Evolutionary conservation across 148 eudicot species (phyloP), one percentile per base, ranked within the genome.

Genomic region (Limonium bicolor): DNA sequence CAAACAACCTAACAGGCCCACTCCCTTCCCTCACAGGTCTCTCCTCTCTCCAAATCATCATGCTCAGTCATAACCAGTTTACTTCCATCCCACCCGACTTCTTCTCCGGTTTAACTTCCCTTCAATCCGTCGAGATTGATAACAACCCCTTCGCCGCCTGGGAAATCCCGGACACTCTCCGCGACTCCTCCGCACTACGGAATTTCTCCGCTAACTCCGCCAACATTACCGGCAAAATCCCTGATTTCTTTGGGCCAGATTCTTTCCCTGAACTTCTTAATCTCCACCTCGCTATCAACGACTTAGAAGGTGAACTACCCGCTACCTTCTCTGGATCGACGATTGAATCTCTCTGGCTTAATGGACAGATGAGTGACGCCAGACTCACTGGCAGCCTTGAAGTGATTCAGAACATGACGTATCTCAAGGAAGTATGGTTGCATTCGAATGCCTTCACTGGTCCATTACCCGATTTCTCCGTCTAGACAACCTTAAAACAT

Each of bases 381-480:
- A 58, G 59, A 24, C 66, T 88, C 28, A 68, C 56, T 37, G 96
- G 96, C 3, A 55, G 78, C 2, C 50, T 88, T 15, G 59, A 53
- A 15, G 77, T 88, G 14, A 20, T 88, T 40, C 72, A 68, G 25
- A 77, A 80, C 31, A 83, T 83, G 94, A 83, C 83, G 2, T 52
- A 56, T 6, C 64, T 88, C 58, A 59, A 54, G 9, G 58, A 80
- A 27, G 60, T 72, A 25, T 83, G 83, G 94, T 48, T 88, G 37
- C 74, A 83, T 11, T 48, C 48, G 42, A 88, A 88, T 46, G 64
- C 45, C 2, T 75, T 83, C 36, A 64, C 92, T 0, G 94, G 97
- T 44, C 84, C 92, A 1, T 62, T 88, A 12, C 97, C 97, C 5
- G 87, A 88, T 35, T 59, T 88, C 25, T 72, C 81, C 0, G 49